phyloP scores from a whole-genome alignment of 768 basidiomycete species.

The Boletus vinaceobasis region DNA sequence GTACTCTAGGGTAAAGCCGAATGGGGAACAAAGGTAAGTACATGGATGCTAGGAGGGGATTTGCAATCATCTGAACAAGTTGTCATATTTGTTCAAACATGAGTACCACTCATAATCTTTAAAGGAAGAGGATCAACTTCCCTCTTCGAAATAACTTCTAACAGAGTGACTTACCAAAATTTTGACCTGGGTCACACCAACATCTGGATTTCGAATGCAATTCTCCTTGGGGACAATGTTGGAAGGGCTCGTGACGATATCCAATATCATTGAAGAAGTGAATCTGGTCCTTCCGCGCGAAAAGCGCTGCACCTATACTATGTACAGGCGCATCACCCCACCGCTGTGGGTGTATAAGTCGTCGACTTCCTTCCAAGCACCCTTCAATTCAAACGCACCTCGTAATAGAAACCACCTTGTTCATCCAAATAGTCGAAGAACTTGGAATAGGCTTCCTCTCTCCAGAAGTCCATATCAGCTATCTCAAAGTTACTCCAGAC shows the following conservation, averaged over 20 bases:
- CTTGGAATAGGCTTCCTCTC: conserved; percentile 74
- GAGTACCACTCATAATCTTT: conserved; percentile 86
- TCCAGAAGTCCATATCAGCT: conserved; percentile 86
- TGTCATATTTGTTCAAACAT: conserved; percentile 75
- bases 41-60: not conserved
- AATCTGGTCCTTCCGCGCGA: conserved; percentile 69
- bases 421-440: conserved; percentile 82
- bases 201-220: conserved; percentile 60
- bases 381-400: conserved; percentile 43
- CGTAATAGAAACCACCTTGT: conserved; percentile 89
- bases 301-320: conserved; percentile 75
- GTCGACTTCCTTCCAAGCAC: not conserved
- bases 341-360: conserved; percentile 36
- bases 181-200: conserved; percentile 67
- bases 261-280: conserved; percentile 87
- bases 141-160: not conserved
- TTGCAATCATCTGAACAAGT: conserved; percentile 41
- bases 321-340: conserved; percentile 91
- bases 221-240: conserved; percentile 65
- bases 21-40: not conserved
- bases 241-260: conserved; percentile 77
- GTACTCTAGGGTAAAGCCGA: not conserved
- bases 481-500: conserved; percentile 82
- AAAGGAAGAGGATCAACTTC: conserved; percentile 7
- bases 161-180: conserved; percentile 51